Evolutionary conservation across 163 green algal genomes (phyloP).

Genomic region (Chlorella variabilis): DNA sequence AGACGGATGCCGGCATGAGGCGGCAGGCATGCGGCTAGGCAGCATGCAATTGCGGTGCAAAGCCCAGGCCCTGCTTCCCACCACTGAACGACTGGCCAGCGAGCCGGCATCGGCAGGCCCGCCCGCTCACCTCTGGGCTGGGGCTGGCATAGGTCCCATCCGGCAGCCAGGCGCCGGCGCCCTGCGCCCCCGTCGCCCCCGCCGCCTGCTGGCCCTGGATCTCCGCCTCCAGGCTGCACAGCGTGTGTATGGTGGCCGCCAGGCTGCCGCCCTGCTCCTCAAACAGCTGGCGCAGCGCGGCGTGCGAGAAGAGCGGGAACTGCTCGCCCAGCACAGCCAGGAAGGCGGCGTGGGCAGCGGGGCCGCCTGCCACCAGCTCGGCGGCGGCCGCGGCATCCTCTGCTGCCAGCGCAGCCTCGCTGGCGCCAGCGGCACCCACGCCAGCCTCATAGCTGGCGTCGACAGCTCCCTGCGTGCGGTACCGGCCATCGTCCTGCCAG

Average conservation of each 20-base stretch:
- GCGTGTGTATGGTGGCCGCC: conserved; percentile 42
- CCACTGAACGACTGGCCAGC: too few relatives aligned
- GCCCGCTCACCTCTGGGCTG: too few relatives aligned
- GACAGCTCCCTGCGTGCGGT: neutral
- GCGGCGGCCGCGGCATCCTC: neutral
- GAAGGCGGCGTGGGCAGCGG: conserved; percentile 22
- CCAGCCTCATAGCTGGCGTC: neutral
- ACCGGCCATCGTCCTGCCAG: neutral
- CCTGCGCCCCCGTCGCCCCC: neutral
- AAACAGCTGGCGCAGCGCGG: conserved; percentile 48
- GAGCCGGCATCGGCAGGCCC: too few relatives aligned
- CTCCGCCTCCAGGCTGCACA: conserved; percentile 57
- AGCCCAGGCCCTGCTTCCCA: too few relatives aligned
- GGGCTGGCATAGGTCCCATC: neutral
- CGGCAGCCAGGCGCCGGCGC: neutral
- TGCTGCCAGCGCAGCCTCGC: neutral
- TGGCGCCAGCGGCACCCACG: neutral
- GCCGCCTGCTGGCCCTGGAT: conserved; percentile 39
- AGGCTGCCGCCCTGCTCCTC: conserved; percentile 39
- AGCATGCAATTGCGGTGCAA: too few relatives aligned
- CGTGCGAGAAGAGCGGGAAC: conserved; percentile 51
- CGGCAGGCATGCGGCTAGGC: neutral
- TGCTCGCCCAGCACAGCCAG: conserved; percentile 52
- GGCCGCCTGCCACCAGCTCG: conserved; percentile 3
- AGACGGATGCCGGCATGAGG: neutral